Base-by-base conservation (phyloP, 768 basidiomycete species). In the Pisolithus orientalis region DNA sequence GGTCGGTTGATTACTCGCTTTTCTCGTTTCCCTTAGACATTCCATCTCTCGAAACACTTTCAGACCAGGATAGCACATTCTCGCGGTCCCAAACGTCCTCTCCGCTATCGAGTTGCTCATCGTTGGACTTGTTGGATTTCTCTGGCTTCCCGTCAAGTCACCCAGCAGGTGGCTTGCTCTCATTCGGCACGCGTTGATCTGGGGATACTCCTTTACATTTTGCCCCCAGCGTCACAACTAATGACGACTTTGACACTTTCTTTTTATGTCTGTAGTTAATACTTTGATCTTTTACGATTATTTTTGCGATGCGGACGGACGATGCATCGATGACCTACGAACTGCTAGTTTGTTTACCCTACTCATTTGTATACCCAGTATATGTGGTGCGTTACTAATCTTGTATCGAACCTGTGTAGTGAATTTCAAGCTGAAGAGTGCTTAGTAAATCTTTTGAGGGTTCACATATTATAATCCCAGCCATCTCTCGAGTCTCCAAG, bases 71-170 rank as follows among this genome's bases (percentile, higher is more conserved):
- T 37, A 59, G 53, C 13, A 54, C 59, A 24, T 49, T 44, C 28
- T 57, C 51, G 9, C 58, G 54, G 28, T 65, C 62, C 10, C 51
- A 52, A 11, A 60, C 53, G 31, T 60, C 63, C 44, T 62, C 64
- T 6, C 62, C 64, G 37, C 55, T 57, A 24, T 67, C 70, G 31
- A 56, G 51, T 17, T 58, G 62, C 53, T 59, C 59, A 44, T 14
- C 51, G 21, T 47, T 64, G 6, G 56, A 58, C 52, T 27, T 49
- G 25, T 27, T 46, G 27, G 44, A 53, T 44, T 53, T 51, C n/a
- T 53, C 47, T 38, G 28, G 50, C 6, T 53, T 58, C 28, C 49
- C 51, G 17, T 27, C 47, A 16, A 50, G 43, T 31, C 50, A 53
- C 39, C 40, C 29, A 53, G 45, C 56, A 4, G 55, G 62, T 24